These are phyloP conservation scores for Colletotrichum sp. DNA, from an alignment of 2,329 filamentous ascomycete genomes.

Conservation along the genomic window DNA sequence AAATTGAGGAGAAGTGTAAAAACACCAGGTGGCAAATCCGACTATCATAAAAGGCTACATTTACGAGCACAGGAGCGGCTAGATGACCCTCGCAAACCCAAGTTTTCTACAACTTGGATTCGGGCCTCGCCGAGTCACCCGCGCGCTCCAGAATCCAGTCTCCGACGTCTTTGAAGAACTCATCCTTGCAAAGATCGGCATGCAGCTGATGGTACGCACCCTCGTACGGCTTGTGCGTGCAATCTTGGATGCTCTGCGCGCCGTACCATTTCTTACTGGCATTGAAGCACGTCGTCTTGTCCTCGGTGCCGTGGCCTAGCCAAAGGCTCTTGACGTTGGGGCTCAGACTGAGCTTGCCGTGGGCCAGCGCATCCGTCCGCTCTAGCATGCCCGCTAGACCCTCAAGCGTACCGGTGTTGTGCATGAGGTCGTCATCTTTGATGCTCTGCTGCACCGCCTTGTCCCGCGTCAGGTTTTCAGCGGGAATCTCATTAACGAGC, in stretches of 20 bases:
- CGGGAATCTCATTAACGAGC: slow-evolving; percentile 68
- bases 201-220: slow-evolving; percentile 81
- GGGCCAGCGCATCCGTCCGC: slow-evolving; percentile 65
- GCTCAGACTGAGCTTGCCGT: slow-evolving; percentile 58
- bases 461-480: slow-evolving; percentile 71
- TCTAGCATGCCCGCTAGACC: slow-evolving; percentile 80
- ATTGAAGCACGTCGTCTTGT: slow-evolving; percentile 70
- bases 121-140: slow-evolving; percentile 24
- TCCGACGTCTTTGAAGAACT: slow-evolving; percentile 63
- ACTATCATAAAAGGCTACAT: neutral
- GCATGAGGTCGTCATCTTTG: slow-evolving; percentile 71
- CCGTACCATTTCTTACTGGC: slow-evolving; percentile 70
- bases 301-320: slow-evolving; percentile 78
- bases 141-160: slow-evolving; percentile 66
- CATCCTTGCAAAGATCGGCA: slow-evolving; percentile 58
- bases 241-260: slow-evolving; percentile 65
- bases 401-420: slow-evolving; percentile 86
- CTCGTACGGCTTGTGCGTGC: slow-evolving; percentile 74
- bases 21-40: neutral
- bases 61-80: neutral
- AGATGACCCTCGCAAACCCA: neutral
- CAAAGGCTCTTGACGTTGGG: slow-evolving; percentile 67
- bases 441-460: slow-evolving; percentile 64
- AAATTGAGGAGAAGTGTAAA: neutral
- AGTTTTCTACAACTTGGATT: slow-evolving; percentile 41